A percentile compares a stretch with the other conserved stretches of the same genome.
phyloP scores from a whole-genome alignment of 129 eudicot species.

The Centrapalus pauciflorus region DNA sequence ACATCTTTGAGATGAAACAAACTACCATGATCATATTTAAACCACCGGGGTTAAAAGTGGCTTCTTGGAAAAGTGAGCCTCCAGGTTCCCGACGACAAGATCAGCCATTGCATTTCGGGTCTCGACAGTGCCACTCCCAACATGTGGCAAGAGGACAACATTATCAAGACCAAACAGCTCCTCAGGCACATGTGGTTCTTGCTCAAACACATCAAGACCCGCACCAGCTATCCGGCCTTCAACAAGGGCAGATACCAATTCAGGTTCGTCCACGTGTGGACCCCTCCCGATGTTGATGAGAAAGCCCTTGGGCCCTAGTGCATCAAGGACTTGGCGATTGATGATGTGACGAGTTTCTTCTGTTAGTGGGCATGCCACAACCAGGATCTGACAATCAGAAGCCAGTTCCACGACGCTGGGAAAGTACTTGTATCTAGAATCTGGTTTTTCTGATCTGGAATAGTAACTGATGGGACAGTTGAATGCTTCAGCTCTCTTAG shows the following conservation, averaged over 20 bases:
- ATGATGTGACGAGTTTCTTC: conserved; percentile 67
- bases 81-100: conserved; percentile 67
- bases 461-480: conserved; percentile 67
- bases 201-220: conserved; percentile 81
- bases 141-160: conserved; percentile 64
- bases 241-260: conserved; percentile 66
- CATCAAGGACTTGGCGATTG: conserved; percentile 64
- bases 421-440: conserved; percentile 50
- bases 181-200: conserved; percentile 72
- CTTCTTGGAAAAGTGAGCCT: conserved; percentile 60
- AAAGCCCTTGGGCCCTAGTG: conserved; percentile 64
- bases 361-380: conserved; percentile 71
- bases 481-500: conserved; percentile 79
- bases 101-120: conserved; percentile 71
- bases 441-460: conserved; percentile 58
- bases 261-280: conserved; percentile 65
- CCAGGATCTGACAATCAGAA: conserved; percentile 57
- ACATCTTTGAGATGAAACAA: background rate
- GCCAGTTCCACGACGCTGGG: conserved; percentile 60
- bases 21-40: conserved; percentile 12
- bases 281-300: conserved; percentile 83
- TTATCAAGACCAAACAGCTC: conserved; percentile 57
- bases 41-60: conserved; percentile 61
- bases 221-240: conserved; percentile 89
- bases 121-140: conserved; percentile 54